Evolutionary conservation across 208 protist genomes (phyloP), one percentile per base, ranked within the genome.

Genomic region (Leishmania mexicana): DNA sequence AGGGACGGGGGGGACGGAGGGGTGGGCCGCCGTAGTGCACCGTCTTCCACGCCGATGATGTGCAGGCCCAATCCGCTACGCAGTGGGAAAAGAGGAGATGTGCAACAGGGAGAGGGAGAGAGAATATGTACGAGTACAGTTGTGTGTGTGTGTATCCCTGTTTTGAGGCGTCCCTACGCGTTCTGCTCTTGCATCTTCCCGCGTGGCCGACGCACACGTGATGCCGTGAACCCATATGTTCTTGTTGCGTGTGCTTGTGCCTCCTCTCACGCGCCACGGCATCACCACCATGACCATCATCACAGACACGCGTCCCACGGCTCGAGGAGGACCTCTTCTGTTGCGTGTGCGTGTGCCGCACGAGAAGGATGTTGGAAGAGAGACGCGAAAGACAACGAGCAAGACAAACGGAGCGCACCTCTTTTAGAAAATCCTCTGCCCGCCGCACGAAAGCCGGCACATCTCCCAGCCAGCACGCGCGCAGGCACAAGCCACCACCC

Each of bases 321-420:
- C 51, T 54, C 51, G 51, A 54, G 17, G 17, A 54, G 51, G 15
- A 13, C 51, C 15, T 54, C 51, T 54, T 21, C 51, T 54, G 51
- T 21, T 54, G 17, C 51, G 51, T 21, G 3, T 54, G 51, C 3
- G 6, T 54, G 51, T 21, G 51, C n/a, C n/a, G 2, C 58, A 64
- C 21, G 3, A 28, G 58, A 64, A 31, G 21, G 17, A 11, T 21
- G 21, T 47, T 47, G 67, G 40, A 21, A 83, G 81, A 84, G 78
- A 83, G 79, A 2, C 15, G 51, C 15, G 40, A 87, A 17, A 82
- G 79, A 75, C 40, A 80, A 78, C 10, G 31, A 7, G 60, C 11
- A 73, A 58, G 7, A 17, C 15, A 80, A 31, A 77, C 1, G 31
- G 72, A 60, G 75, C 75, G 49, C 80, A 78, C 45, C 64, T 53